Percentiles rank a stretch among this genome's conserved stretches.
Conservation (phyloP, 1,284 basidiomycete species). For the Veloboletus limbatus region DNA sequence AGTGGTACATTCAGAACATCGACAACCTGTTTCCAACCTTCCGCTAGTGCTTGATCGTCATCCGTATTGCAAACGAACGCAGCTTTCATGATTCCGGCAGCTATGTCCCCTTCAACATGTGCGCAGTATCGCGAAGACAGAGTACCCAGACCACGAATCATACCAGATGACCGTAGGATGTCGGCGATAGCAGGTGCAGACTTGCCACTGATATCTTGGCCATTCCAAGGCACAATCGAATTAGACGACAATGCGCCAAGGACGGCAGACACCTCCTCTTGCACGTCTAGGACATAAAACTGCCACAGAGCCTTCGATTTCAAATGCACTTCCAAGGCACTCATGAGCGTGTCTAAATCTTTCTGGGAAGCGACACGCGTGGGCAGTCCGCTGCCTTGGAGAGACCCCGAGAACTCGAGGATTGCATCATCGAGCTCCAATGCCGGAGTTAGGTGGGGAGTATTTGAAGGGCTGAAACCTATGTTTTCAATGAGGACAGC, state of each 20-base stretch:
- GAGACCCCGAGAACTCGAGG: constrained; percentile 70
- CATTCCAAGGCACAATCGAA: constrained; percentile 53
- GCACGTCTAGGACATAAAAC: constrained; percentile 84
- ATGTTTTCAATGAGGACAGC: constrained; percentile 11
- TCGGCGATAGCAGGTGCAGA: constrained; percentile 67
- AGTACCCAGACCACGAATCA: constrained; percentile 57
- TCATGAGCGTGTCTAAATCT: constrained; percentile 69
- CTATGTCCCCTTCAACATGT: constrained; percentile 54
- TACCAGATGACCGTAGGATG: constrained; percentile 51
- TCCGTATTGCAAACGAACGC: constrained; percentile 55
- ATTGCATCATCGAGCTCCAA: constrained; percentile 86
- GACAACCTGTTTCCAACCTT: constrained; percentile 73
- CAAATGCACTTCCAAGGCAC: constrained; percentile 60
- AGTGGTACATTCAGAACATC: constrained; percentile 86
- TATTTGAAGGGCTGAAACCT: constrained; percentile 89
- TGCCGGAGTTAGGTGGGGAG: constrained; percentile 85
- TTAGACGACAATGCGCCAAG: constrained; percentile 47
- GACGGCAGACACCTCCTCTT: constrained; percentile 54
- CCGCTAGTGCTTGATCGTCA: constrained; percentile 55
- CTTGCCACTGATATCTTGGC: constrained; percentile 55
- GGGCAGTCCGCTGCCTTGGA: constrained; percentile 70
- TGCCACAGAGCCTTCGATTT: constrained; percentile 80
- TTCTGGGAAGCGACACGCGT: constrained; percentile 57
- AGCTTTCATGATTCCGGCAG: constrained; percentile 70
- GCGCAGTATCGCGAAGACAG: constrained; percentile 69